Evolutionary conservation across 352 stramenopile species (phyloP).

Genomic region (Saprolegnia diclina): DNA sequence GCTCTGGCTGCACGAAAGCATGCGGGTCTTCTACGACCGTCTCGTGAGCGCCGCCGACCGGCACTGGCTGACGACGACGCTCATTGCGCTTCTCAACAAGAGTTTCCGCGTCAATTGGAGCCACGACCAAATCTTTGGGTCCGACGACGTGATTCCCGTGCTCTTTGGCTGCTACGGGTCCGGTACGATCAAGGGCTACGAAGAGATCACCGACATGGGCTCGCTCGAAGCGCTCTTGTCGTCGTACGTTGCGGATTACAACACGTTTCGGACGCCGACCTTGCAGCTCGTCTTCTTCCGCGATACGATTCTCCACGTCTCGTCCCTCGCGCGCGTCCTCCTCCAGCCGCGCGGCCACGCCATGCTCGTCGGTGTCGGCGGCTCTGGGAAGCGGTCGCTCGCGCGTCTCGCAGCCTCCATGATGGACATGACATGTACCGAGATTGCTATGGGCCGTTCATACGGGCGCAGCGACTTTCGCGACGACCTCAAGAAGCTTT

Average conservation of each 20-base stretch:
- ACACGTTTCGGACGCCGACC: constrained; percentile 32
- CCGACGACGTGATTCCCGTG: not conserved
- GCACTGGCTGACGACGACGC: constrained; percentile 78
- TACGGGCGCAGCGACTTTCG: constrained; percentile 81
- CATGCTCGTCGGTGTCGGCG: constrained; percentile 83
- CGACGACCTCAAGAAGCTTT: constrained; percentile 77
- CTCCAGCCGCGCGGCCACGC: constrained; percentile 80
- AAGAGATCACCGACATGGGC: constrained; percentile 58
- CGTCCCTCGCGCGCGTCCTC: constrained; percentile 74
- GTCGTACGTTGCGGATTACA: constrained; percentile 42
- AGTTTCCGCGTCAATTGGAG: constrained; percentile 63
- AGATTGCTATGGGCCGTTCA: constrained; percentile 83
- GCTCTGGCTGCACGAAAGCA: constrained; percentile 88
- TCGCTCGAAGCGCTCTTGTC: constrained; percentile 60
- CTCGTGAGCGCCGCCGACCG: constrained; percentile 79
- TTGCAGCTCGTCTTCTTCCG: constrained; percentile 75
- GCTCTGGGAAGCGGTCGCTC: constrained; percentile 78
- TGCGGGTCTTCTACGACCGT: constrained; percentile 90
- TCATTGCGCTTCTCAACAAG: constrained; percentile 57
- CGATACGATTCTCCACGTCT: constrained; percentile 81
- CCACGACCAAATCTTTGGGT: constrained; percentile 34
- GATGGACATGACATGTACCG: constrained; percentile 60
- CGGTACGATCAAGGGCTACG: constrained; percentile 33
- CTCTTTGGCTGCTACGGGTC: constrained; percentile 11
- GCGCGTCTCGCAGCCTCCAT: constrained; percentile 71